phyloP scores from a whole-genome alignment of 768 basidiomycete species.

The Termitomyces sp. region DNA sequence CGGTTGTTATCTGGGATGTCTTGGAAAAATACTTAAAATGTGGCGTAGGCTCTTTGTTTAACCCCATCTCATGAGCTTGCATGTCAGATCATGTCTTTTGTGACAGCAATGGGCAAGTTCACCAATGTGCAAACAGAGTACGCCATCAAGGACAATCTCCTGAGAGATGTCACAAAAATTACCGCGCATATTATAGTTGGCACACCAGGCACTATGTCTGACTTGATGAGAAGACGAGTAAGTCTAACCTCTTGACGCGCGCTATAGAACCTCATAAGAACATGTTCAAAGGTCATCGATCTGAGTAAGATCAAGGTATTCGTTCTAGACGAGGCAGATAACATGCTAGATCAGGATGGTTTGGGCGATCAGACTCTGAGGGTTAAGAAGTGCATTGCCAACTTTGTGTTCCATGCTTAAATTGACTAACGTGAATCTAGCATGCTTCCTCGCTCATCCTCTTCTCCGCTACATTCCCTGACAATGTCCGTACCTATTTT shows the following conservation, averaged over 20 bases:
- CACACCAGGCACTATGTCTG: slow-evolving; percentile 93
- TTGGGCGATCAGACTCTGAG: slow-evolving; percentile 91
- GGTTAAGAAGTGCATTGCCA: slow-evolving; percentile 80
- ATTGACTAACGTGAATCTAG: too few relatives aligned
- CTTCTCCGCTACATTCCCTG: slow-evolving; percentile 98
- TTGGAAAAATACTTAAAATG: background rate
- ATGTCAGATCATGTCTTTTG: slow-evolving; percentile 95
- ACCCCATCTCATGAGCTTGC: slow-evolving; percentile 97
- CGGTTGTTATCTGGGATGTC: background rate
- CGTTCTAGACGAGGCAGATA: slow-evolving; percentile 97
- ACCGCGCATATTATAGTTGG: slow-evolving; percentile 93
- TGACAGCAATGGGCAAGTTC: slow-evolving; percentile 93
- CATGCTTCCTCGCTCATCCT: too few relatives aligned
- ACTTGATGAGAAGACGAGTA: slow-evolving; percentile 72
- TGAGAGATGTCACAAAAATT: slow-evolving; percentile 60
- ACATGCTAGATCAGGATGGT: slow-evolving; percentile 95
- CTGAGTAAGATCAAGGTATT: slow-evolving; percentile 83
- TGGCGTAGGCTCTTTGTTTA: slow-evolving; percentile 83
- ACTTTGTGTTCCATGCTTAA: background rate
- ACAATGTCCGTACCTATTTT: slow-evolving; percentile 89
- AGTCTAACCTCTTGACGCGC: background rate
- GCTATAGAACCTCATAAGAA: background rate
- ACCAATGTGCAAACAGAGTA: slow-evolving; percentile 92
- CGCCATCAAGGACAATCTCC: slow-evolving; percentile 87
- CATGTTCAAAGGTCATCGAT: slow-evolving; percentile 57